Evolutionary conservation across 2,329 filamentous ascomycete species (phyloP).

Genomic region (Cryphonectria nitschkei): DNA sequence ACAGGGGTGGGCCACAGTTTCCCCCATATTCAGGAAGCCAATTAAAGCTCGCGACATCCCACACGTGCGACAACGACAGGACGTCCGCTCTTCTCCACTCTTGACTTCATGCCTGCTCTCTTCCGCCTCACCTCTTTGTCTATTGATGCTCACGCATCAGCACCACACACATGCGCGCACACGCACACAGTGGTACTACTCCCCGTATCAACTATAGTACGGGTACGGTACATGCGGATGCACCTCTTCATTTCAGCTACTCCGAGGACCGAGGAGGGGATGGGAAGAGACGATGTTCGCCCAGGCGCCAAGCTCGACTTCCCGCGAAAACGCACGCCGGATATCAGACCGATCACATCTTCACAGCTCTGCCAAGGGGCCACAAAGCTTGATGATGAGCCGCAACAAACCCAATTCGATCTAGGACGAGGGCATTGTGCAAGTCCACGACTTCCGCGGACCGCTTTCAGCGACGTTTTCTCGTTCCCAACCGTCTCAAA

Average conservation of each 20-base stretch:
- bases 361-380: slow-evolving; percentile 7
- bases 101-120: slow-evolving; percentile 1
- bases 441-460: background rate
- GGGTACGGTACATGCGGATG: background rate
- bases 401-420: background rate
- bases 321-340: background rate
- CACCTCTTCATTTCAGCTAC: background rate
- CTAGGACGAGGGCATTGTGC: background rate
- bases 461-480: background rate
- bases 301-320: background rate
- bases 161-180: background rate
- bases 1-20: background rate
- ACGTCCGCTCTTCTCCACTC: slow-evolving; percentile 12
- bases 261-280: background rate
- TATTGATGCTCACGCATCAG: background rate
- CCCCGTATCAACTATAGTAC: background rate
- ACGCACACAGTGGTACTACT: background rate
- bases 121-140: background rate
- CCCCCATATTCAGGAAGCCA: slow-evolving; percentile 15
- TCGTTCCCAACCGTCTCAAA: background rate
- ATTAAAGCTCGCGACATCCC: slow-evolving; percentile 2
- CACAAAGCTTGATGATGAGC: slow-evolving; percentile 20
- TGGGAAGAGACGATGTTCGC: background rate
- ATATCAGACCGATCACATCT: slow-evolving; percentile 2
- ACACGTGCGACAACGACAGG: slow-evolving; percentile 18